Evolutionary conservation across 2,329 filamentous ascomycete species (phyloP).

Genomic region (Penicillium sp.): DNA sequence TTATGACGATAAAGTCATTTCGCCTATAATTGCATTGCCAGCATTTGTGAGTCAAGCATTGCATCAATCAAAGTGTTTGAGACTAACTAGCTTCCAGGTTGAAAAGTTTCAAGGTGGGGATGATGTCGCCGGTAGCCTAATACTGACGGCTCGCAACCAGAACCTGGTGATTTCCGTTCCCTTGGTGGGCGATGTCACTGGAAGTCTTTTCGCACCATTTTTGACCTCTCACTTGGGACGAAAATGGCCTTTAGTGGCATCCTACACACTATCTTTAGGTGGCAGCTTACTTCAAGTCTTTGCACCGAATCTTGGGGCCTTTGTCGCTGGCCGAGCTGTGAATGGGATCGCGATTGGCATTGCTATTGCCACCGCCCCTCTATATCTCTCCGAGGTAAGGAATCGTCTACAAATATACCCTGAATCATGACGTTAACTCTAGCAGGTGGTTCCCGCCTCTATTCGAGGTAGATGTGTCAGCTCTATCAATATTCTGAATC

Average conservation of each 20-base stretch:
- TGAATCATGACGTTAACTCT: not conserved
- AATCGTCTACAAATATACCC: not conserved
- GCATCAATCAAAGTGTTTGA: not conserved
- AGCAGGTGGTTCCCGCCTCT: constrained; percentile 32
- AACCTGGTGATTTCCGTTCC: constrained; percentile 38
- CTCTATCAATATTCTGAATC: constrained; percentile 33
- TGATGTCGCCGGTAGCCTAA: constrained; percentile 20
- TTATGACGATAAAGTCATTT: constrained; percentile 36
- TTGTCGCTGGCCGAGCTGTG: constrained; percentile 35
- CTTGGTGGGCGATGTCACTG: constrained; percentile 35
- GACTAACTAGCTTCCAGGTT: constrained; percentile 17
- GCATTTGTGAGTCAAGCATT: constrained; percentile 25
- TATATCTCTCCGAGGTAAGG: constrained; percentile 37
- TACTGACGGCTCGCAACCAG: constrained; percentile 35
- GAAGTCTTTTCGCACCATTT: constrained; percentile 34
- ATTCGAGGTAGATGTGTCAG: constrained; percentile 34
- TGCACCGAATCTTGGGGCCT: constrained; percentile 34
- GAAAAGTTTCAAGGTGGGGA: constrained; percentile 33
- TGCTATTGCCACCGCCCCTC: constrained; percentile 34
- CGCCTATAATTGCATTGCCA: constrained; percentile 29
- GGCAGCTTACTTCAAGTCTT: constrained; percentile 39
- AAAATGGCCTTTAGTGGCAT: constrained; percentile 35
- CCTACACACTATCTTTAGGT: constrained; percentile 34
- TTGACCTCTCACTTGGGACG: constrained; percentile 36
- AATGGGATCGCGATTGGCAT: constrained; percentile 35